These are phyloP conservation scores for Amanita molliuscula DNA, from an alignment of 768 basidiomycete species.

Conservation along the genomic window DNA sequence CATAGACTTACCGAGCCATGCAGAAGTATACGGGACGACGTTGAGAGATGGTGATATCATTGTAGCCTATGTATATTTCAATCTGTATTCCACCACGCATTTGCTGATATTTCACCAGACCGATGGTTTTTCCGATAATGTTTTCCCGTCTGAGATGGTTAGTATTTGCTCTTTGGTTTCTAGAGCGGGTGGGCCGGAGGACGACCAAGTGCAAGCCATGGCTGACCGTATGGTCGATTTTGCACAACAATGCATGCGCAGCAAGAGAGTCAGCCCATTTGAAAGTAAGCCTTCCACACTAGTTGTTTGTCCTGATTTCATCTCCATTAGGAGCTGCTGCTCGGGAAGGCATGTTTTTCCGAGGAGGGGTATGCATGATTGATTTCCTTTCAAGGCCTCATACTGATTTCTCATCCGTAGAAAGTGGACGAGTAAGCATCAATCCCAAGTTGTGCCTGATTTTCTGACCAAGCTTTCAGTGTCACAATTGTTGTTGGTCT, in stretches of 20 bases:
- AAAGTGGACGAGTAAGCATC: conserved; percentile 70
- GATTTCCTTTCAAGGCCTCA: conserved; percentile 4
- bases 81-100: conserved; percentile 13
- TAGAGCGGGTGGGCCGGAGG: conserved; percentile 45
- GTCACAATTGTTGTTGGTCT: conserved; percentile 64
- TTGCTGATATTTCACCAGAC: conserved; percentile 23
- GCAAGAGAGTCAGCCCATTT: conserved; percentile 63
- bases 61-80: conserved; percentile 31
- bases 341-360: conserved; percentile 51
- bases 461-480: conserved; percentile 23
- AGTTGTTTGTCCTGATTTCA: conserved; percentile 1
- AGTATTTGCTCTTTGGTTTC: conserved; percentile 60
- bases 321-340: conserved; percentile 44
- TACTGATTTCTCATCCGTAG: conserved; percentile 24
- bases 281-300: conserved; percentile 37
- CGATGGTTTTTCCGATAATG: conserved; percentile 46
- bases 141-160: conserved; percentile 62
- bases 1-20: conserved; percentile 40
- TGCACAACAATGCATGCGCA: conserved; percentile 60
- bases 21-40: conserved; percentile 32
- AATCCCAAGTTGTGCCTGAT: not conserved
- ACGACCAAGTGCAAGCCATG: conserved; percentile 54
- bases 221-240: conserved; percentile 67
- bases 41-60: conserved; percentile 43
- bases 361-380: conserved; percentile 58